Percentiles rank a stretch among this genome's conserved stretches.
Conservation (phyloP, 1,284 basidiomycete species). For the Tilletia caries region DNA sequence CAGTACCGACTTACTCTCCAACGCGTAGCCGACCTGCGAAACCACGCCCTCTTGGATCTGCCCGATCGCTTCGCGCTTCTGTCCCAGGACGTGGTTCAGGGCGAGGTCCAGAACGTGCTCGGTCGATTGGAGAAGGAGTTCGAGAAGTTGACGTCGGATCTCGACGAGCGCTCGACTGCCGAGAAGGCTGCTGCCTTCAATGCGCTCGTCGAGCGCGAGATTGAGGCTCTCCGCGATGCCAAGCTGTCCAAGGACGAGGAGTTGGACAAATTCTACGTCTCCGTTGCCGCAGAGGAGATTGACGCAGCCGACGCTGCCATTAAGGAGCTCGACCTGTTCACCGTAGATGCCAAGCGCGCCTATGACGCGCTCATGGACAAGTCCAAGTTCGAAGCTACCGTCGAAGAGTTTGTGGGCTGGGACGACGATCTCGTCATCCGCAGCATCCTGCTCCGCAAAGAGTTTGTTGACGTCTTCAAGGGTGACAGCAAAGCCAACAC, state of each 20-base stretch:
- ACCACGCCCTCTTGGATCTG: conserved; percentile 29
- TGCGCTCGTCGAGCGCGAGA: conserved; percentile 20
- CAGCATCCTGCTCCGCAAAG: conserved; percentile 27
- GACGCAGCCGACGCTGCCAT: conserved; percentile 34
- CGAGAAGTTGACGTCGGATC: conserved; percentile 28
- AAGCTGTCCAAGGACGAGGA: conserved; percentile 27
- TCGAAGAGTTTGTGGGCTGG: conserved; percentile 48
- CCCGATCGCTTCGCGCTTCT: conserved; percentile 41
- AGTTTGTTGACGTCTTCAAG: conserved; percentile 30
- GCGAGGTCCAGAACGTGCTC: conserved; percentile 34
- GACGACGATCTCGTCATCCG: conserved; percentile 38
- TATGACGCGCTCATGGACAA: conserved; percentile 41
- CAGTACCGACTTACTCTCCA: conserved; percentile 39
- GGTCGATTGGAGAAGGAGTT: conserved; percentile 33
- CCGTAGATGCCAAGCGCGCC: conserved; percentile 28
- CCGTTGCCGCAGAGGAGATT: conserved; percentile 25
- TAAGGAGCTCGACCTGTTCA: conserved; percentile 36
- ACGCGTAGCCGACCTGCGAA: conserved; percentile 35
- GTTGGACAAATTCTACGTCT: conserved; percentile 6
- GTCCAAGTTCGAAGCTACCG: conserved; percentile 41
- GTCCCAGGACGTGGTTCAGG: conserved; percentile 41
- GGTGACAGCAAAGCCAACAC: conserved; percentile 24
- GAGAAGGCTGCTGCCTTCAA: conserved; percentile 14
- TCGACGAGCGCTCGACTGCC: conserved; percentile 12
- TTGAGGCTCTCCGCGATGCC: conserved; percentile 23